Evolutionary conservation across 768 basidiomycete species (phyloP).

Genomic region (Lyophyllum semitale): DNA sequence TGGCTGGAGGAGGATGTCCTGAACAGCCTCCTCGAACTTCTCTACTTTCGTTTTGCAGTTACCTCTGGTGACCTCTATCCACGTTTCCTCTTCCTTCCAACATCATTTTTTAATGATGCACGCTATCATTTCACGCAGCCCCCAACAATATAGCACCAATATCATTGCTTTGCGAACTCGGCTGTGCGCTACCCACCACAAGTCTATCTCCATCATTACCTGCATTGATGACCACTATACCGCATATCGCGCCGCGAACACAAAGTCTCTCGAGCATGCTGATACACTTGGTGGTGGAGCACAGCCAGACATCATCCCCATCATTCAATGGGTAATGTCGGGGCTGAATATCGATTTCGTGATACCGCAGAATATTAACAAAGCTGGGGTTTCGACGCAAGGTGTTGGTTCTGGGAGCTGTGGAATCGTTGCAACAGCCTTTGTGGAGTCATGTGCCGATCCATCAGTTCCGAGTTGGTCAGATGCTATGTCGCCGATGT

Average conservation of each 20-base stretch:
- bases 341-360: neutral
- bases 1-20: conserved; percentile 24
- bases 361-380: neutral
- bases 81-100: conserved; percentile 1
- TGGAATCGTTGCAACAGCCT: conserved; percentile 20
- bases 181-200: neutral
- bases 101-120: conserved; percentile 1
- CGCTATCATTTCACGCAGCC: neutral
- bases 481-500: conserved; percentile 1
- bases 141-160: neutral
- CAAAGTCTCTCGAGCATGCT: conserved; percentile 3
- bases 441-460: conserved; percentile 10
- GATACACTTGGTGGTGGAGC: conserved; percentile 15
- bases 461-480: conserved; percentile 8
- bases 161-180: neutral
- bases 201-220: neutral
- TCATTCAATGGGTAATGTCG: conserved; percentile 17
- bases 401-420: conserved; percentile 18
- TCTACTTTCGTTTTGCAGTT: conserved; percentile 10
- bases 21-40: conserved; percentile 18
- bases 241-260: neutral
- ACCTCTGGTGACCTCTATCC: neutral
- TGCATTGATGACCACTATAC: conserved; percentile 7
- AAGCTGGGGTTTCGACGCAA: conserved; percentile 11
- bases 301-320: neutral